Base-by-base conservation (phyloP, 1,284 basidiomycete genomes). In the Chiua sp. region DNA sequence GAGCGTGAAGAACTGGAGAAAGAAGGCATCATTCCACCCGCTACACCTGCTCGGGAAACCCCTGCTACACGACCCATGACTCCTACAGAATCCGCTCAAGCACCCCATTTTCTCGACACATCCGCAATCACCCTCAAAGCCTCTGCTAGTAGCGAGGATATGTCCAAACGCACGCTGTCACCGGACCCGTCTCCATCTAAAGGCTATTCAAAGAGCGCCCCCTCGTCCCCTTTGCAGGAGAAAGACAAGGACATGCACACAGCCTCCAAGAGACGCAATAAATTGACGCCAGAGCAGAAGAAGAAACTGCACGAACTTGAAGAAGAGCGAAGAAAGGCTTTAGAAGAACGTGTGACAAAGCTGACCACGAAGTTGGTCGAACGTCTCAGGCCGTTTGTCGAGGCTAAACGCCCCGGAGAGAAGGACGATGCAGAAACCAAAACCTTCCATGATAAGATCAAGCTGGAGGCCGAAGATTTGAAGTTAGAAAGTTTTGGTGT, bases 401-500 rank as follows among this genome's bases (percentile, higher is more conserved):
- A 96, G 69, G 95, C 96, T 47, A 88, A 92, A 72, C 81, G 88
- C 56, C 96, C 97, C 1, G 96, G 96, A 11, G 93, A 87, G 23
- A 85, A 86, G 64, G 89, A 92, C 59, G 97, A 98, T 72, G 79
- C 88, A 0, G 97, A 98, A 79, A 94, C 92, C 7, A 75, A 77
- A 59, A 81, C 82, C 23, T 97, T 96, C 72, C 88, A 92, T 75
- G 81, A 83, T 56, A 87, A 84, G 75, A 93, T 98, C 76, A 84
- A 79, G 71, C 81, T 86, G 49, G 98, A 99, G 76, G 95, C 94
- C 2, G 95, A 98, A 65, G 98, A 99, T 79, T 76, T 99, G 70
- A 99, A 98, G 81, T 79, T 98, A 60, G 98, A 99, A 80, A 97
- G 94, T 66, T 99, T 99, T 75, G 98, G 98, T 59, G 90, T 99